These are phyloP conservation scores for Spergularia marina DNA, from an alignment of 148 eudicot genomes.

Conservation along the genomic window DNA sequence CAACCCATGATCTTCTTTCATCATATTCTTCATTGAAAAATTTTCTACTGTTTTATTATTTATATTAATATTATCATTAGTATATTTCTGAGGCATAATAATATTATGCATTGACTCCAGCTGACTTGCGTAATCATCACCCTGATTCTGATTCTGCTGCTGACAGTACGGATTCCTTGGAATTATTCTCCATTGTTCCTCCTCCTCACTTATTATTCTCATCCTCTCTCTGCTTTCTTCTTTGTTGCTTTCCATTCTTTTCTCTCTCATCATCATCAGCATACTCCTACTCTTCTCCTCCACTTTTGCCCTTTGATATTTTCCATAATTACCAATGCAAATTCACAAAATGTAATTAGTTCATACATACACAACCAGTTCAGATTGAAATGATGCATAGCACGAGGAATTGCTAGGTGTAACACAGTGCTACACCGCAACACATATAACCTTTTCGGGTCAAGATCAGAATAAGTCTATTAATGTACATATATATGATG, in stretches of 20 bases:
- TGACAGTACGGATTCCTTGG: constrained; percentile 1
- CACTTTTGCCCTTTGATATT: constrained; percentile 18
- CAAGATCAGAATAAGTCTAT: too few species aligned
- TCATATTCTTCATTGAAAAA: not conserved
- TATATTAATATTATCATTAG: not conserved
- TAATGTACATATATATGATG: too few species aligned
- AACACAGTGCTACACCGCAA: too few species aligned
- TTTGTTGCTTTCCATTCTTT: constrained; percentile 14
- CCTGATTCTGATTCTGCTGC: constrained; percentile 2
- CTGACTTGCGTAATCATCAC: constrained; percentile 31
- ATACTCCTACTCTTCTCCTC: constrained; percentile 11
- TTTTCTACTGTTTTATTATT: not conserved
- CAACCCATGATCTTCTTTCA: constrained; percentile 2
- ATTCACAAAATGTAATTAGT: too few species aligned
- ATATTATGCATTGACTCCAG: constrained; percentile 28
- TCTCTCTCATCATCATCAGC: constrained; percentile 26
- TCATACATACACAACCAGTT: too few species aligned
- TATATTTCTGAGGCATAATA: constrained; percentile 14
- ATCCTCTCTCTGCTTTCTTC: constrained; percentile 1
- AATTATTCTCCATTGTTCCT: constrained; percentile 15
- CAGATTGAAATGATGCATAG: not conserved
- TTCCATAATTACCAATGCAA: not conserved
- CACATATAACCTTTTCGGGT: too few species aligned
- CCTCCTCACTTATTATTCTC: constrained; percentile 17
- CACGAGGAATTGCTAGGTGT: too few species aligned